A percentile compares a stretch with the other conserved stretches of the same genome.
Evolutionary conservation across 352 stramenopile species (phyloP).

Genomic region (Phytophthora podocarpi): DNA sequence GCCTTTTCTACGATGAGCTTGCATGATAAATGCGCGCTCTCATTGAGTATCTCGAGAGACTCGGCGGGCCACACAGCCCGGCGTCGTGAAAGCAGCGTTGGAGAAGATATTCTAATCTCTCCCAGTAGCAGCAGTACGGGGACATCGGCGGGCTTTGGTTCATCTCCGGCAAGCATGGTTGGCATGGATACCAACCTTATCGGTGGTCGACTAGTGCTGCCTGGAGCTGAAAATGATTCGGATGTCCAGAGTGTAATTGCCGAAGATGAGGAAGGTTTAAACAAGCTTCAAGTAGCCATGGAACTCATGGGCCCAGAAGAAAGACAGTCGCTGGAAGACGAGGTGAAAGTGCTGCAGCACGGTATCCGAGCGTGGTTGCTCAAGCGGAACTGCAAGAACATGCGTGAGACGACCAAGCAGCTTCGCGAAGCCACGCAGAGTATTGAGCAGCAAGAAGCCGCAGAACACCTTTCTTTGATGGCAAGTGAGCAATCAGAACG

Average conservation of each 20-base stretch:
- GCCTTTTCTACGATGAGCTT: conserved; percentile 90
- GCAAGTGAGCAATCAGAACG: conserved; percentile 48
- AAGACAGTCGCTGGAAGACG: conserved; percentile 82
- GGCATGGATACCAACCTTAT: conserved; percentile 32
- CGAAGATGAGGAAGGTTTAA: conserved; percentile 75
- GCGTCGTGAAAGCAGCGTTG: conserved; percentile 61
- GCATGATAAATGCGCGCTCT: conserved; percentile 87
- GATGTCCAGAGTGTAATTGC: conserved; percentile 87
- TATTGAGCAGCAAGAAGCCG: conserved; percentile 53
- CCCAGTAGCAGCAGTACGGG: conserved; percentile 32
- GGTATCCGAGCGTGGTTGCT: conserved; percentile 90
- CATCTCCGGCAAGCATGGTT: conserved; percentile 32
- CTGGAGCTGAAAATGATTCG: conserved; percentile 58
- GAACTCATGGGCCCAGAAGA: conserved; percentile 89
- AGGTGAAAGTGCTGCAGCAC: conserved; percentile 86
- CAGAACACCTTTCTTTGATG: conserved; percentile 20
- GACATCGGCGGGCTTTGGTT: conserved; percentile 31
- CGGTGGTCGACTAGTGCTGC: conserved; percentile 30
- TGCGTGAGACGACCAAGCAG: conserved; percentile 86
- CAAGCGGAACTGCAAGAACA: conserved; percentile 87
- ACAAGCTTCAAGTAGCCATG: conserved; percentile 82
- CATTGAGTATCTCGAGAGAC: conserved; percentile 80
- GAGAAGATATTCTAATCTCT: conserved; percentile 46
- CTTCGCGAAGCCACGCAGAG: conserved; percentile 75
- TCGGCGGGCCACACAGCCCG: conserved; percentile 31